phyloP scores from a whole-genome alignment of 2,329 filamentous ascomycete species.

The Conoideocrella luteorostrata region DNA sequence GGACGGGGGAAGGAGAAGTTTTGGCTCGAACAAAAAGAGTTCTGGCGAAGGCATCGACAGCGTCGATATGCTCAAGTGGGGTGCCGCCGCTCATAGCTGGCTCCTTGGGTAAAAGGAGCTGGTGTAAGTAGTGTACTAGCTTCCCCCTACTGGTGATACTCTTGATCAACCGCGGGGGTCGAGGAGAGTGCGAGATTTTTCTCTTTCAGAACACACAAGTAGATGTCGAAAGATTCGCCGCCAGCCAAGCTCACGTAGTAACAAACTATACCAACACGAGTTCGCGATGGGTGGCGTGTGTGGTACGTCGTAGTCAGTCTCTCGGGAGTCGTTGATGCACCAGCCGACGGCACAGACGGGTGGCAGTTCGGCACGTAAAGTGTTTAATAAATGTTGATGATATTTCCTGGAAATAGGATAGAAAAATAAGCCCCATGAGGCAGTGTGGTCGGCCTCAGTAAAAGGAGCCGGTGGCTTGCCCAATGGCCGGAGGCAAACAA shows the following conservation, averaged over 20 bases:
- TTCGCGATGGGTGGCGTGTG: slow-evolving; percentile 4
- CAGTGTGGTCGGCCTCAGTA: no score
- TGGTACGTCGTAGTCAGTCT: slow-evolving; percentile 1
- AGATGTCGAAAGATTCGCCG: background rate
- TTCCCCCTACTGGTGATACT: background rate
- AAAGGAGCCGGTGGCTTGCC: no score
- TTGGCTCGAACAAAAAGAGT: slow-evolving; percentile 49
- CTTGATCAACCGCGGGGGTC: background rate
- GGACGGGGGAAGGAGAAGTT: slow-evolving; percentile 34
- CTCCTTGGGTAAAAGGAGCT: background rate
- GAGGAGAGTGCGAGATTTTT: background rate
- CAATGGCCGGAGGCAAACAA: no score
- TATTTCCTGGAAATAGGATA: no score
- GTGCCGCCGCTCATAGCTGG: slow-evolving; percentile 25
- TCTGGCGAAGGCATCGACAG: slow-evolving; percentile 48
- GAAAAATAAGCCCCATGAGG: no score
- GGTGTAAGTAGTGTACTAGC: background rate
- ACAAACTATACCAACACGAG: background rate
- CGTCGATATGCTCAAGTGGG: slow-evolving; percentile 43
- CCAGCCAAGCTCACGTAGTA: background rate
- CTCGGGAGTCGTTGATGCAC: background rate
- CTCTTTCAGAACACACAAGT: no score
- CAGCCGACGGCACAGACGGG: background rate
- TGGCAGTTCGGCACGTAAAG: no score
- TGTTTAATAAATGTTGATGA: no score